Conservation (phyloP, 2,329 filamentous ascomycete genomes). For the Fusarium proliferatum region DNA sequence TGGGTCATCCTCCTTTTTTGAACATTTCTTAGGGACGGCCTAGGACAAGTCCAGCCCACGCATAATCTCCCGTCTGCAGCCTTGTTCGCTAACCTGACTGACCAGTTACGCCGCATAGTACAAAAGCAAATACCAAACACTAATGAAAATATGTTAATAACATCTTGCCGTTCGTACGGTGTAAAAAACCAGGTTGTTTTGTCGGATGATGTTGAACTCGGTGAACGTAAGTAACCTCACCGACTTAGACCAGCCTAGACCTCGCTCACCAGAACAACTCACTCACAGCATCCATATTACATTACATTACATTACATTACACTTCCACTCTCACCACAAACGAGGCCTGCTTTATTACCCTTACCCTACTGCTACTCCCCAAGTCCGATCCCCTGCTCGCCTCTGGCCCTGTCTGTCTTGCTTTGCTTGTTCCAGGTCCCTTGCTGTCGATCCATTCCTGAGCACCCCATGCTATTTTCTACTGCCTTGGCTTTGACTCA, state of each 20-base stretch:
- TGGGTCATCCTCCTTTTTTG: slow-evolving; percentile 37
- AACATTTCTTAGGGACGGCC: not conserved
- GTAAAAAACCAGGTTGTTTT: not conserved
- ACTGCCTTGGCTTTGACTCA: slow-evolving; percentile 32
- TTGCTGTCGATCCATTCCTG: slow-evolving; percentile 38
- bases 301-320: slow-evolving; percentile 21
- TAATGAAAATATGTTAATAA: not conserved
- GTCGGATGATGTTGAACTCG: slow-evolving; percentile 25
- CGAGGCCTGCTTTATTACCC: slow-evolving; percentile 20
- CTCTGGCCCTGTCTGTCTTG: slow-evolving; percentile 18
- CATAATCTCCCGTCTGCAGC: slow-evolving; percentile 42
- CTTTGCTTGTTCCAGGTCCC: slow-evolving; percentile 27
- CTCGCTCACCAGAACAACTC: slow-evolving; percentile 8
- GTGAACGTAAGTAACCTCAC: slow-evolving; percentile 35
- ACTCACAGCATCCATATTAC: not conserved
- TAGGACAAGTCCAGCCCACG: not conserved
- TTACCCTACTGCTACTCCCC: slow-evolving; percentile 2
- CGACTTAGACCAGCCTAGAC: slow-evolving; percentile 24
- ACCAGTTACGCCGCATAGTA: slow-evolving; percentile 2
- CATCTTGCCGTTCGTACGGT: not conserved
- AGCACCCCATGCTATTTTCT: slow-evolving; percentile 21
- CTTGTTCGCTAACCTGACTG: slow-evolving; percentile 21
- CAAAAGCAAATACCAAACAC: not conserved
- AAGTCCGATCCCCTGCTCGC: not conserved
- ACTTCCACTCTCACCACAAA: slow-evolving; percentile 19